Conservation (phyloP, 179 eudicot species). For the Silene noctiflora region DNA sequence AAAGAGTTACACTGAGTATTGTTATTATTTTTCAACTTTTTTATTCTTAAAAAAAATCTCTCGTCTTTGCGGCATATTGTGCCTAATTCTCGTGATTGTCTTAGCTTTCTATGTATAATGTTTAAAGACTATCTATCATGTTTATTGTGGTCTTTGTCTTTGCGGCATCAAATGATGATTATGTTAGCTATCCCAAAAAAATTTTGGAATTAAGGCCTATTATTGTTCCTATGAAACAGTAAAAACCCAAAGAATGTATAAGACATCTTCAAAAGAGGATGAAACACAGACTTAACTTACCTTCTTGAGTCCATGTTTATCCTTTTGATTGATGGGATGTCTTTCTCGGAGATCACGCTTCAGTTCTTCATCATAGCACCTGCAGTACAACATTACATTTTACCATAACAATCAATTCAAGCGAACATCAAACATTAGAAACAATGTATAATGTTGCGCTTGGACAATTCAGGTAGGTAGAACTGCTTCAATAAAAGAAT, state of each 20-base stretch:
- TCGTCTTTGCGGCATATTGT: no score
- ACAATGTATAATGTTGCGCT: neutral
- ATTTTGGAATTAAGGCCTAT: neutral
- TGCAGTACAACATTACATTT: slow-evolving; percentile 30
- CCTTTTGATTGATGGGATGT: slow-evolving; percentile 82
- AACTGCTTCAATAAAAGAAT: no score
- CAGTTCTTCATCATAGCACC: slow-evolving; percentile 80
- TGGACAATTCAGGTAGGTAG: neutral
- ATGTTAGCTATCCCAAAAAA: no score
- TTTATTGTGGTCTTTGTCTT: no score
- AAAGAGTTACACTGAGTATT: no score
- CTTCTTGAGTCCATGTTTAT: slow-evolving; percentile 54
- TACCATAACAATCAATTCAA: neutral
- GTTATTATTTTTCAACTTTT: no score
- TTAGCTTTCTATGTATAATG: no score
- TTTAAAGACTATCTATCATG: no score
- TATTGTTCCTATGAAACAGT: neutral
- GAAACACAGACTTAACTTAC: slow-evolving; percentile 37
- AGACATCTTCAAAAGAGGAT: neutral
- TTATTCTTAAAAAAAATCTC: no score
- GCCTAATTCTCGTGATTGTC: no score
- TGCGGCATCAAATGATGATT: no score
- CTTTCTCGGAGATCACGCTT: slow-evolving; percentile 81
- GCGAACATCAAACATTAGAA: neutral
- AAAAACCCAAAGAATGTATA: neutral